Percentiles rank a stretch among this genome's conserved stretches.
These are phyloP conservation scores for Pyropia haitanensis DNA, from an alignment of 23 red algal species.

Conservation along the genomic window DNA sequence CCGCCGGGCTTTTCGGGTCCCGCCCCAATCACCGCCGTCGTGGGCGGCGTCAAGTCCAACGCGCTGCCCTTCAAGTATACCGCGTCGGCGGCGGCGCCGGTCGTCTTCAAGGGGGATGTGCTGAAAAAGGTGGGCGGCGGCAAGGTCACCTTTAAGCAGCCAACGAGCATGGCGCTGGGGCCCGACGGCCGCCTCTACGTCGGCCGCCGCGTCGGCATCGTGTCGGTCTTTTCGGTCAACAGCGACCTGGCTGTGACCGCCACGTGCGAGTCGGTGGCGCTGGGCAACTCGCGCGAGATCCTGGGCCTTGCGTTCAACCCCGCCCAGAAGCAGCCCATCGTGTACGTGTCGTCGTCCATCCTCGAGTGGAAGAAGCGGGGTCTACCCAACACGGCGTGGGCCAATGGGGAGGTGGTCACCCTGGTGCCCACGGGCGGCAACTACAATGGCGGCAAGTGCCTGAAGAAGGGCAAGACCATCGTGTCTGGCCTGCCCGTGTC, in stretches of 20 bases:
- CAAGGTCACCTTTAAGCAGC: constrained; percentile 14
- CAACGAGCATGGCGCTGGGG: constrained; percentile 30
- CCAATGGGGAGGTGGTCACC: constrained; percentile 43
- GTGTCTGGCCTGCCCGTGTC: constrained; percentile 39
- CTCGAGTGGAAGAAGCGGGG: constrained; percentile 32
- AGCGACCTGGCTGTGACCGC: constrained; percentile 13
- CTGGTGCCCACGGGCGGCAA: constrained; percentile 10
- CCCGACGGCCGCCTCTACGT: constrained; percentile 49
- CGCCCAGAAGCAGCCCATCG: constrained; percentile 11
- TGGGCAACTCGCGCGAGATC: constrained; percentile 19
- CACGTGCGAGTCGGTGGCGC: constrained; percentile 23
- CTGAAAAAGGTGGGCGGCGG: no score
- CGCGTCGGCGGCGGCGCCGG: constrained; percentile 12
- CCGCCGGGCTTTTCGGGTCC: no score
- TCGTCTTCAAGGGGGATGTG: constrained; percentile 14
- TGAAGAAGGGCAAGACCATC: constrained; percentile 28
- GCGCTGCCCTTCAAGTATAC: constrained; percentile 24
- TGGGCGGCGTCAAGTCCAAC: constrained; percentile 13
- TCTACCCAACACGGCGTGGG: constrained; percentile 18
- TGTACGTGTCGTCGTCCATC: constrained; percentile 36
- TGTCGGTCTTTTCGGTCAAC: constrained; percentile 31
- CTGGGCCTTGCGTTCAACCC: constrained; percentile 63
- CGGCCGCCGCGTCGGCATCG: constrained; percentile 35
- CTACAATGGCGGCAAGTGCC: constrained; percentile 11
- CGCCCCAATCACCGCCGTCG: no score